Conservation (phyloP, 202 grass and related monocot genomes). For the Bolboschoenoplectus hybrid region DNA sequence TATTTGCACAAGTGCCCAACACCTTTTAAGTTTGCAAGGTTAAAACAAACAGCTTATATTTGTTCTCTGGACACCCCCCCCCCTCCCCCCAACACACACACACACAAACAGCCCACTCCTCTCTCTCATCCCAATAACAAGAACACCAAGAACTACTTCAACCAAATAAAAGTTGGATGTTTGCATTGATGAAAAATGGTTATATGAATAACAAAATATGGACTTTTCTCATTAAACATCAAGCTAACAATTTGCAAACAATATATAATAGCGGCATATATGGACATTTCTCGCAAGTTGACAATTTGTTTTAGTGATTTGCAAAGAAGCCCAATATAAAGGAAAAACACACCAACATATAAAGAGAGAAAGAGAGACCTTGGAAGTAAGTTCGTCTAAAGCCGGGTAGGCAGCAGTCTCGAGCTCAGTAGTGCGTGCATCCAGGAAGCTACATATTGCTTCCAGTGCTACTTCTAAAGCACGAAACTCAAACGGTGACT, state of each 20-base stretch:
- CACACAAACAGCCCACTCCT: too few species aligned
- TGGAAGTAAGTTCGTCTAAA: constrained; percentile 89
- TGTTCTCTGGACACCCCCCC: neutral
- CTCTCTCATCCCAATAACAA: neutral
- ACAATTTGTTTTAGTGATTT: constrained; percentile 15
- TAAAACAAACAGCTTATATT: neutral
- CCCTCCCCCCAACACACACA: too few species aligned
- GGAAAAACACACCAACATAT: neutral
- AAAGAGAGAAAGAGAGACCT: constrained; percentile 48
- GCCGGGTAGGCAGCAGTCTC: constrained; percentile 87
- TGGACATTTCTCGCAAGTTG: neutral
- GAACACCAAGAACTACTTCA: neutral
- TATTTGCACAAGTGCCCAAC: neutral
- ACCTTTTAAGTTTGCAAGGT: neutral
- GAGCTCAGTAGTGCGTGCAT: constrained; percentile 77
- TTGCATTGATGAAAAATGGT: neutral
- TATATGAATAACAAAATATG: neutral
- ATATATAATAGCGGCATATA: neutral
- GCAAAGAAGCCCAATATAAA: constrained; percentile 11
- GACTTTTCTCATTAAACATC: neutral
- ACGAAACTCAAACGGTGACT: constrained; percentile 88
- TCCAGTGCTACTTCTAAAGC: constrained; percentile 90
- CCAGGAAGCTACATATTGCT: constrained; percentile 90
- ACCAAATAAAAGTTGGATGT: neutral
- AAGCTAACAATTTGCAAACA: constrained; percentile 5